Conservation (phyloP, 164 flowering plant species). For the Euptelea pleiosperma region DNA sequence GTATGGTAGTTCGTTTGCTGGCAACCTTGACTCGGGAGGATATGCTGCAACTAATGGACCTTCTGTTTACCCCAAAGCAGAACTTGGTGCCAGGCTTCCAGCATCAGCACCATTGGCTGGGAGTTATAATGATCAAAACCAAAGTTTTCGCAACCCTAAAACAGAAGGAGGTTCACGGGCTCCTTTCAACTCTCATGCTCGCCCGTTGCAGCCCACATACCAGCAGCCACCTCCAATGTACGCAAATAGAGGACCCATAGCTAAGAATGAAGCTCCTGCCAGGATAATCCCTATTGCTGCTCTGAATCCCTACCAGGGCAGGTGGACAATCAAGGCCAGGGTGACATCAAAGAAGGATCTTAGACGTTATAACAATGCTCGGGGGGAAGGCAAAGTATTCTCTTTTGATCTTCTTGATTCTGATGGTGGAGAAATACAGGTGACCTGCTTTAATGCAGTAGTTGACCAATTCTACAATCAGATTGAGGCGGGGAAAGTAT, state of each 20-base stretch:
- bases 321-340: slow-evolving; percentile 96
- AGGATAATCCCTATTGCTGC: slow-evolving; percentile 86
- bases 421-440: slow-evolving; percentile 93
- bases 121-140: slow-evolving; percentile 26
- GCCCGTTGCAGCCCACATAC: slow-evolving; percentile 40
- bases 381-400: slow-evolving; percentile 92
- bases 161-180: slow-evolving; percentile 33
- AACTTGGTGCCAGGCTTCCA: slow-evolving; percentile 26
- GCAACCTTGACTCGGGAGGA: slow-evolving; percentile 36
- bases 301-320: slow-evolving; percentile 78
- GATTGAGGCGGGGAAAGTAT: slow-evolving; percentile 80
- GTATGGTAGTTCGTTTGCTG: slow-evolving; percentile 29
- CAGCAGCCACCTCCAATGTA: slow-evolving; percentile 70
- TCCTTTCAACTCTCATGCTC: slow-evolving; percentile 31
- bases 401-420: slow-evolving; percentile 94
- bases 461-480: slow-evolving; percentile 80
- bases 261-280: slow-evolving; percentile 77
- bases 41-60: slow-evolving; percentile 28
- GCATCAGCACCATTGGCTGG: slow-evolving; percentile 23
- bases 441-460: slow-evolving; percentile 84
- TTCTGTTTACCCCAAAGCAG: slow-evolving; percentile 29
- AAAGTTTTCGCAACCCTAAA: slow-evolving; percentile 26
- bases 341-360: slow-evolving; percentile 84
- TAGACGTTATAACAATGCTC: slow-evolving; percentile 63
- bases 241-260: slow-evolving; percentile 70